Base-by-base conservation (phyloP, 179 eudicot species). In the Silene noctiflora region DNA sequence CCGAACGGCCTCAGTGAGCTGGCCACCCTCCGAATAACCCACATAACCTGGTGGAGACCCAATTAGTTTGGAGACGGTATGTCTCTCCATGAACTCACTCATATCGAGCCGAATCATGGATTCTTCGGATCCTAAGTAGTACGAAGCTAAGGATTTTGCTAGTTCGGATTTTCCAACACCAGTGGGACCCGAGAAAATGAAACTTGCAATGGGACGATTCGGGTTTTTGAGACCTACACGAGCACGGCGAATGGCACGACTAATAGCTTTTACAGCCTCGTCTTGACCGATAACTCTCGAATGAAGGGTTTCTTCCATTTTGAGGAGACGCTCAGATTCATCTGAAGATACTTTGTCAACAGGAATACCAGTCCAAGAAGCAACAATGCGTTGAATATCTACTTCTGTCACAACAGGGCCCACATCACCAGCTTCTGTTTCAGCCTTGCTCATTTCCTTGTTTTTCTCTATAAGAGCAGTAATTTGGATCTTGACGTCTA, bases 291-390 rank as follows among this genome's bases (percentile, higher is more conserved):
- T 39, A 39, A 39, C 46, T 51, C 96, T 77, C 22, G 31, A 78
- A 80, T 91, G 96, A 60, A 93, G 92, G 1, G 92, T 88, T 75
- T 85, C 88, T 73, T 91, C 97, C 91, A 92, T 87, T 72, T 86
- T 86, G 16, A 89, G 88, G 56, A 92, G 96, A 69, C 91, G 94
- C n/a, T 84, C 83, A 4, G 97, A 92, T 67, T 92, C 97, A 2
- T 92, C 90, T 1, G 82, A 72, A 0, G 91, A 87, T n/a, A 90
- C 93, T 76, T 89, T 92, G 75, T 88, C 89, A 1, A 92, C 92
- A 0, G 97, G 97, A 60, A 92, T 89, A n/a, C 98, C 94, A 0
- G 96, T 93, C 98, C 98, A 93, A 0, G 92, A 77, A 25, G 96
- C 85, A 17, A 93, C 96, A 31, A 93, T 84, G 59, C 89, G 89